These are phyloP conservation scores for Microglena sp. DNA, from an alignment of 139 green algal genomes.

Conservation along the genomic window DNA sequence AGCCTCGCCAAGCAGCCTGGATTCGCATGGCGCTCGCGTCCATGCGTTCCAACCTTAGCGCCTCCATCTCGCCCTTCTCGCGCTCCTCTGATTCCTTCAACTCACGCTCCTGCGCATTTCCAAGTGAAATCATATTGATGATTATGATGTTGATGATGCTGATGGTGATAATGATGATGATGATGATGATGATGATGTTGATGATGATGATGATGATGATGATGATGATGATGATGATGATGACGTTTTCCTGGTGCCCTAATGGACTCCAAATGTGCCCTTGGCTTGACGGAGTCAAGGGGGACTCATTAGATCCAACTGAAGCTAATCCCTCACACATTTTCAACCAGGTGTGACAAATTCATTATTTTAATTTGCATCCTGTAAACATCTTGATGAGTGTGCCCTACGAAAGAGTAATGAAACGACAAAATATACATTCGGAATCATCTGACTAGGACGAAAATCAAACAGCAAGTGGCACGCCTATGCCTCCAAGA, in stretches of 20 bases:
- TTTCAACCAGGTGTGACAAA: too few species aligned
- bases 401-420: too few species aligned
- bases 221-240: not conserved
- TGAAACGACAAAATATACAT: too few species aligned
- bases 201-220: not conserved
- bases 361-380: too few species aligned
- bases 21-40: conserved; percentile 3
- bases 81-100: conserved; percentile 11
- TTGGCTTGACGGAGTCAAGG: not conserved
- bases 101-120: conserved; percentile 13
- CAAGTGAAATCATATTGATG: not conserved
- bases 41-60: not conserved
- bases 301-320: too few species aligned
- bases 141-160: too few species aligned
- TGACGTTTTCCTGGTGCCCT: not conserved
- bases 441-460: too few species aligned
- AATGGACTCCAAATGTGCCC: not conserved
- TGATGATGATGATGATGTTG: not conserved
- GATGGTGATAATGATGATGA: not conserved
- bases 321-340: too few species aligned
- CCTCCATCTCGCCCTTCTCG: conserved; percentile 14
- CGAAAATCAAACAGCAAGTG: too few species aligned
- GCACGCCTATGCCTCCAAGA: too few species aligned
- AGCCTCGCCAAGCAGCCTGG: conserved; percentile 14
- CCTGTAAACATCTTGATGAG: too few species aligned